Evolutionary conservation across 805 yeast genomes (phyloP).

Genomic region (Schizosaccharomyces octosporus): DNA sequence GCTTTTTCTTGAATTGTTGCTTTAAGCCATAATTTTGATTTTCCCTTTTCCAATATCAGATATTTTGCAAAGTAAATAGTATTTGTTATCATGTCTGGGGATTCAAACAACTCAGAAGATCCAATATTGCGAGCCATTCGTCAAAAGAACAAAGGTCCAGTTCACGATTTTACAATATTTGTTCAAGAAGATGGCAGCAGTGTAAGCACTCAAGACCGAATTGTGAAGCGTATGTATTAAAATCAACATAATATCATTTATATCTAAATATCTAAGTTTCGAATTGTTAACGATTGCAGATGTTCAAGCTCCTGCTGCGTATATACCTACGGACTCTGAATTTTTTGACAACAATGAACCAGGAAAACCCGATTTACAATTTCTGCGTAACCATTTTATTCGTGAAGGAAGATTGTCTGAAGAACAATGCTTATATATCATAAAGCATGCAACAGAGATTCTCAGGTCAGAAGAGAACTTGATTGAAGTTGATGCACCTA

Average conservation of each 20-base stretch:
- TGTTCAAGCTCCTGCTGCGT: slow-evolving; percentile 44
- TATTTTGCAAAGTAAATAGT: no score
- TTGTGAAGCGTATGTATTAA: slow-evolving; percentile 14
- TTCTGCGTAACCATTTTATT: slow-evolving; percentile 47
- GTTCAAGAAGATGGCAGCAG: slow-evolving; percentile 34
- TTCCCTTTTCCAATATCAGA: no score
- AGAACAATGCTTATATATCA: slow-evolving; percentile 42
- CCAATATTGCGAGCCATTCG: slow-evolving; percentile 9
- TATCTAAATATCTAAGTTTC: background rate
- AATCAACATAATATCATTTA: background rate
- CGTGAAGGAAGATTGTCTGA: slow-evolving; percentile 60
- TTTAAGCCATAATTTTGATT: no score
- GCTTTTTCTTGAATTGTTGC: no score
- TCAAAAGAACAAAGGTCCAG: slow-evolving; percentile 6
- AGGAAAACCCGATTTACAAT: slow-evolving; percentile 39
- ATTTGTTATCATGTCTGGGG: background rate
- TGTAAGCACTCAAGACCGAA: slow-evolving; percentile 32
- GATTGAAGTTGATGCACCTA: slow-evolving; percentile 67
- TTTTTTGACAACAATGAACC: slow-evolving; percentile 33
- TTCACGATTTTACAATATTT: slow-evolving; percentile 21
- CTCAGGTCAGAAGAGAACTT: slow-evolving; percentile 55
- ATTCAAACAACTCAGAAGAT: background rate
- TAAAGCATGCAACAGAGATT: slow-evolving; percentile 36
- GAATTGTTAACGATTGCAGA: slow-evolving; percentile 5
- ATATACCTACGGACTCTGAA: slow-evolving; percentile 40